Percentiles rank a stretch among this genome's conserved stretches.
These are phyloP conservation scores for Mycena filopes DNA, from an alignment of 768 basidiomycete species.

Conservation along the genomic window DNA sequence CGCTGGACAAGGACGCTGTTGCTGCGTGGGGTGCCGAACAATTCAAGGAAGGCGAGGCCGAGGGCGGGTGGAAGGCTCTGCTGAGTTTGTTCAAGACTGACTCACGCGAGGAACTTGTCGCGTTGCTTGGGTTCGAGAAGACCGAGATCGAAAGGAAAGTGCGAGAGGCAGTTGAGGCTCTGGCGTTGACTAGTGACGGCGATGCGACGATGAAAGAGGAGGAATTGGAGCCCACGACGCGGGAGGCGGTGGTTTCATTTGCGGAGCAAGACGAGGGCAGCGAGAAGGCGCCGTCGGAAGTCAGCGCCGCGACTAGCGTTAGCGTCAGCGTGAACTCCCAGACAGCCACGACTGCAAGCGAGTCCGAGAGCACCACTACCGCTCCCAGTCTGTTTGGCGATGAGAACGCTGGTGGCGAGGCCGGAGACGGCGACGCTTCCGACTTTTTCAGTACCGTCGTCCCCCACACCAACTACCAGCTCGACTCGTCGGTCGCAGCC, in stretches of 20 bases:
- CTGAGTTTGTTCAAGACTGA: conserved; percentile 88
- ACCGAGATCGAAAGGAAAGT: conserved; percentile 83
- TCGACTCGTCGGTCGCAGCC: conserved; percentile 94
- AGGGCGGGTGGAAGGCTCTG: conserved; percentile 88
- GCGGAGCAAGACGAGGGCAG: conserved; percentile 72
- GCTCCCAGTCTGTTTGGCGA: conserved; percentile 91
- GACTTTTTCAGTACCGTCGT: conserved; percentile 94
- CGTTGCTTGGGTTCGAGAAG: conserved; percentile 92
- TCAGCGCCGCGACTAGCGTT: conserved; percentile 55
- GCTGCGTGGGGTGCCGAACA: conserved; percentile 76
- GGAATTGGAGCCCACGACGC: conserved; percentile 56
- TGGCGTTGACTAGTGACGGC: conserved; percentile 60
- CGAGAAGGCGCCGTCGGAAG: conserved; percentile 80
- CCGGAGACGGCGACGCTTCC: conserved; percentile 53
- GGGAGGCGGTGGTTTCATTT: conserved; percentile 86
- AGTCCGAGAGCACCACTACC: conserved; percentile 80
- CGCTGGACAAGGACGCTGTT: conserved; percentile 45
- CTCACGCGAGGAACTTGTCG: conserved; percentile 90
- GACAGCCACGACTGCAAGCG: conserved; percentile 65
- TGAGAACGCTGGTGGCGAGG: conserved; percentile 64
- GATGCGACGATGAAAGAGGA: conserved; percentile 46
- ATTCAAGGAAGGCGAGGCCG: conserved; percentile 44
- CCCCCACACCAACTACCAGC: conserved; percentile 81
- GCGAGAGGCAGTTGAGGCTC: conserved; percentile 80
- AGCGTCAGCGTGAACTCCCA: conserved; percentile 66